A percentile compares a stretch with the other conserved stretches of the same genome.
Evolutionary conservation across 495 filamentous ascomycete genomes (phyloP).

Genomic region (Penicillium salamii): DNA sequence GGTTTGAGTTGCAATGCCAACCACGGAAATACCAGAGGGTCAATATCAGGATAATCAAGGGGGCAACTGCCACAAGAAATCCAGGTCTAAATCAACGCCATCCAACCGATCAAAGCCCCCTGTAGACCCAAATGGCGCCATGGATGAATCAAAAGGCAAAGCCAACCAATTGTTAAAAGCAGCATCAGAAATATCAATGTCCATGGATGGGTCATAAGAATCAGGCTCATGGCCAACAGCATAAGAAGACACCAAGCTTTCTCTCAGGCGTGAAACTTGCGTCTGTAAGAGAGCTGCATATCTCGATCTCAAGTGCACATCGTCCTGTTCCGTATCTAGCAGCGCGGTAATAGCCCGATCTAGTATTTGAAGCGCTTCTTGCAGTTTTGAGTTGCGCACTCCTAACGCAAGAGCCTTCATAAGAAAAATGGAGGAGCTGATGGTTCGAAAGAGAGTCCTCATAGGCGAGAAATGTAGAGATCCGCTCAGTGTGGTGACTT

Average conservation of each 20-base stretch:
- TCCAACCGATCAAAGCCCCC: constrained; percentile 12
- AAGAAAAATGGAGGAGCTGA: constrained; percentile 37
- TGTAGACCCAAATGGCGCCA: constrained; percentile 32
- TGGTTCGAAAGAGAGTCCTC: constrained; percentile 37
- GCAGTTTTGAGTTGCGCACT: constrained; percentile 28
- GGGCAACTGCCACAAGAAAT: constrained; percentile 36
- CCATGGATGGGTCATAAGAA: constrained; percentile 1
- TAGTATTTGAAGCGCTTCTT: constrained; percentile 33
- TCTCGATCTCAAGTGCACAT: constrained; percentile 34
- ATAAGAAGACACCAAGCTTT: constrained; percentile 12
- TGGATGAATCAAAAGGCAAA: constrained; percentile 33
- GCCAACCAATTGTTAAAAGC: constrained; percentile 31
- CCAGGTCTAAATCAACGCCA: constrained; percentile 22
- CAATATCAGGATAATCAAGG: no score
- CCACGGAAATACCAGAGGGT: no score
- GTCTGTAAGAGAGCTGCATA: constrained; percentile 35
- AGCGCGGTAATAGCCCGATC: constrained; percentile 30
- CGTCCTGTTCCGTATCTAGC: constrained; percentile 30
- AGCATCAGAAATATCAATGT: constrained; percentile 2
- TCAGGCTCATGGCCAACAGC: background rate
- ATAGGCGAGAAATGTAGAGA: constrained; percentile 33
- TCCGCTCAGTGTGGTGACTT: constrained; percentile 10
- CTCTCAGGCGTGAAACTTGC: constrained; percentile 20
- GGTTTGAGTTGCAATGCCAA: no score
- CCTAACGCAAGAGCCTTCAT: constrained; percentile 41